phyloP scores from a whole-genome alignment of 352 stramenopile species.

The Chrysophaeum taylorii region DNA sequence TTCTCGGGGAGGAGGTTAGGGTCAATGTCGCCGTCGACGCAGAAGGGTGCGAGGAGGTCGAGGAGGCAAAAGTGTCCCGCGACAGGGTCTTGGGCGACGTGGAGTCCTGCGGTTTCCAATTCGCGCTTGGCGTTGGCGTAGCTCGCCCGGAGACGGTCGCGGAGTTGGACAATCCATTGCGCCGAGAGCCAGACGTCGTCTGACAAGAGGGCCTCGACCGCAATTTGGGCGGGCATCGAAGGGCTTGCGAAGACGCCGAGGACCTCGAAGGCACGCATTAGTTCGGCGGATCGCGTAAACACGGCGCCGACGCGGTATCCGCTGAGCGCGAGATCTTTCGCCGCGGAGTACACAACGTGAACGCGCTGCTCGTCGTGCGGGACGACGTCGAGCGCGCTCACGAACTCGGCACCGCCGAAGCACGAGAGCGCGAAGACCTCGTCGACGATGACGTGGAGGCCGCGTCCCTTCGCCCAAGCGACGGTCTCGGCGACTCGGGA shows the following conservation, averaged over 20 bases:
- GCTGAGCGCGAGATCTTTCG: neutral
- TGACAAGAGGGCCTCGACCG: neutral
- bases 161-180: neutral
- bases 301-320: constrained; percentile 1
- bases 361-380: neutral
- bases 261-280: neutral
- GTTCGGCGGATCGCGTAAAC: neutral
- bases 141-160: neutral
- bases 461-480: neutral
- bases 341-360: neutral
- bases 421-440: constrained; percentile 2
- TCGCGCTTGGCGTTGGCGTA: neutral
- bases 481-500: neutral
- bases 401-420: neutral
- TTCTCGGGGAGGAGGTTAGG: too few species aligned
- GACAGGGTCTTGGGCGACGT: neutral
- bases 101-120: neutral
- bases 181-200: neutral
- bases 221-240: neutral
- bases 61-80: constrained; percentile 1
- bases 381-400: neutral
- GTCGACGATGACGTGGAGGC: neutral
- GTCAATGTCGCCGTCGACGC: neutral
- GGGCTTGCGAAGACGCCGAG: neutral
- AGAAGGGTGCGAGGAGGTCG: neutral